Evolutionary conservation across 164 flowering plant species (phyloP).

Genomic region (grape (Vitis vinifera)): ASM3070453v1 NC_081816.1:2076501-2077000

Average conservation of each 20-base stretch:
- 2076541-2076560: conserved; percentile 25
- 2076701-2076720: conserved; percentile 24
- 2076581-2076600: conserved; percentile 41
- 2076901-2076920: conserved; percentile 50
- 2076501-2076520: conserved; percentile 26
- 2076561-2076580: conserved; percentile 18
- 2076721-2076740: conserved; percentile 38
- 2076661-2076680: conserved; percentile 29
- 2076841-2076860: conserved; percentile 36
- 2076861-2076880: conserved; percentile 26
- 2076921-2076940: conserved; percentile 25
- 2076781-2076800: conserved; percentile 37
- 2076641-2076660: conserved; percentile 34
- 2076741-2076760: conserved; percentile 17
- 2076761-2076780: conserved; percentile 27
- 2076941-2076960: conserved; percentile 24
- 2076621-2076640: conserved; percentile 51
- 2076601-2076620: conserved; percentile 50
- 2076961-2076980: conserved; percentile 16
- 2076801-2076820: conserved; percentile 44
- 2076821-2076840: conserved; percentile 25
- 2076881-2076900: conserved; percentile 29
- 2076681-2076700: conserved; percentile 19
- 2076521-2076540: conserved; percentile 20
- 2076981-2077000: conserved; percentile 78